phyloP scores from a whole-genome alignment of 257 asterid species.

The Jacaranda mimosifolia region DNA sequence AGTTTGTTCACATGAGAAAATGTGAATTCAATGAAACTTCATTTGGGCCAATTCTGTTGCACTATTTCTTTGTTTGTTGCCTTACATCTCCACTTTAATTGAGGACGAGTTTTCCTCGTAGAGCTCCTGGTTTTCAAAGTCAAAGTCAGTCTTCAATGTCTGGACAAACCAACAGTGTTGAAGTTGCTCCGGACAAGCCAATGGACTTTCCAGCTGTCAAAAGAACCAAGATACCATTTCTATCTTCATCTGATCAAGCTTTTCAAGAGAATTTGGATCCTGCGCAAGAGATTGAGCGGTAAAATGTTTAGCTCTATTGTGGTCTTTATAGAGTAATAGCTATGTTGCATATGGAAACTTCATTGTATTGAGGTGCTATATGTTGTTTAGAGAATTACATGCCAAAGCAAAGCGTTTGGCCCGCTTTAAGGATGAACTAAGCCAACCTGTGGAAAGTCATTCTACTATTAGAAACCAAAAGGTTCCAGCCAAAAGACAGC shows the following conservation, averaged over 20 bases:
- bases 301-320: conserved; percentile 27
- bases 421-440: conserved; percentile 87
- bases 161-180: conserved; percentile 41
- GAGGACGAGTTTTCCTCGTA: conserved; percentile 40
- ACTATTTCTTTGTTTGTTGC: conserved; percentile 35
- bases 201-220: conserved; percentile 63
- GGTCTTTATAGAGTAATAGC: conserved; percentile 11
- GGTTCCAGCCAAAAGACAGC: conserved; percentile 59
- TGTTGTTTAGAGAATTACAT: conserved; percentile 66
- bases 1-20: conserved; percentile 14
- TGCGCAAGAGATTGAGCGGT: conserved; percentile 71
- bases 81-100: conserved; percentile 52
- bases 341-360: conserved; percentile 33
- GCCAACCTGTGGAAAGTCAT: conserved; percentile 52
- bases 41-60: conserved; percentile 30
- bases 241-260: conserved; percentile 53
- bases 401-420: conserved; percentile 94
- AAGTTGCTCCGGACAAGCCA: conserved; percentile 51
- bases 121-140: conserved; percentile 58
- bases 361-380: conserved; percentile 34
- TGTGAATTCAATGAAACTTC: conserved; percentile 9
- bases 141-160: conserved; percentile 49
- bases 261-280: conserved; percentile 55
- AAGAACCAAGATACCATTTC: conserved; percentile 72
- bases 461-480: conserved; percentile 50